Evolutionary conservation across 139 green algal genomes (phyloP), one percentile per base, ranked within the genome.

Genomic region (Tetradesmus obliquus): DNA sequence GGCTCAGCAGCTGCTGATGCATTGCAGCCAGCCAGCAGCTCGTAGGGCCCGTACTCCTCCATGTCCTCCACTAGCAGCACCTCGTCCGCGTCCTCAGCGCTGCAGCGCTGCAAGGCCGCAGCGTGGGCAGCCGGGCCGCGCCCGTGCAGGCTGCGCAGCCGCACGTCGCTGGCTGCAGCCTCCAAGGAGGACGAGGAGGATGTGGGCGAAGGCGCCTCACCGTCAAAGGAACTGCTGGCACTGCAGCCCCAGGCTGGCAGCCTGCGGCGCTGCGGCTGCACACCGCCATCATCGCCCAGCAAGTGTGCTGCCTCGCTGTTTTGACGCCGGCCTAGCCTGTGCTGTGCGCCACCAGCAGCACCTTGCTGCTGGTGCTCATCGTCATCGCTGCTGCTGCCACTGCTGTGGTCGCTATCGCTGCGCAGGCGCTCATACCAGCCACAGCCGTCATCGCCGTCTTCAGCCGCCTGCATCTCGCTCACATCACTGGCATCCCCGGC

Each of bases 381-480:
- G 1, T 45, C 84, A 79, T 88, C 84, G 19, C 84, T 88, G 57
- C 84, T 79, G 55, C 19, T 20, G 32, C 19, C 76, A 66, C 84
- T 88, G 62, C 53, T 53, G 13, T 80, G 84, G n/a, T 81, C 62
- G 20, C 84, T 89, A 62, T 89, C 17, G 45, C 58, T 81, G 7
- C 22, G 60, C 84, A 89, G 84, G 5, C n/a, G 84, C 62, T 89
- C 32, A 20, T 89, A 89, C 84, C 17, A n/a, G 22, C 57, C 57
- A 24, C 13, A n/a, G 2, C 66, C 66, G n/a, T 24, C 66, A 24
- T 24, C 66, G 2, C 66, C 15, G 66, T n/a, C 8, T 8, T 76
- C 62, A 5, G 9, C 66, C n/a, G 17, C 17, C 15, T n/a, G 66
- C 66, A 6, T n/a, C 2, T 76, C 17, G 17, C 66, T 24, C n/a